A percentile compares a stretch with the other conserved stretches of the same genome.
Conservation (phyloP, 345 rosid genomes). For the Gossypium ekmanianum region DNA sequence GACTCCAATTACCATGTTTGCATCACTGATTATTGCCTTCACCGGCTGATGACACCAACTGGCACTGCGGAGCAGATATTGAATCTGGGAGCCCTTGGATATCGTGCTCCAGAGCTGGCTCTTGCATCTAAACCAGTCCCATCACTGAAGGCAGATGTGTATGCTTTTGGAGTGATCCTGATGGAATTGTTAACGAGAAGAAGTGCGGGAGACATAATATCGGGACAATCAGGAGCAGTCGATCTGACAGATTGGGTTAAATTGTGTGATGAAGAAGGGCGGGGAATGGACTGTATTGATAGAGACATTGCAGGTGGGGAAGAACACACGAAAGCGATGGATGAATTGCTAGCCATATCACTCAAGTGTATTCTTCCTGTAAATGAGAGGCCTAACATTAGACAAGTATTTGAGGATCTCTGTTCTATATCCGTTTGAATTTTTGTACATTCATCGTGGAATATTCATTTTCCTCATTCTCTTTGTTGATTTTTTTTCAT, state of each 20-base stretch:
- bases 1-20: conserved; percentile 44
- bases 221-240: conserved; percentile 91
- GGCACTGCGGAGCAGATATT: conserved; percentile 85
- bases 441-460: conserved; percentile 66
- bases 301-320: conserved; percentile 83
- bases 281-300: conserved; percentile 87
- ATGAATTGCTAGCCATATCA: conserved; percentile 73
- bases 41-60: conserved; percentile 77
- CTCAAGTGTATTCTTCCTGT: conserved; percentile 79
- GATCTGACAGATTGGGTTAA: conserved; percentile 89
- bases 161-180: conserved; percentile 80
- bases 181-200: conserved; percentile 88
- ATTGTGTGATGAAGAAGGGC: conserved; percentile 79
- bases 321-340: conserved; percentile 78
- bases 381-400: conserved; percentile 89
- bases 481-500: conserved; percentile 19
- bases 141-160: conserved; percentile 75
- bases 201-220: conserved; percentile 91
- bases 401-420: conserved; percentile 73
- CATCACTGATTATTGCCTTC: conserved; percentile 76
- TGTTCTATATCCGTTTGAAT: conserved; percentile 61
- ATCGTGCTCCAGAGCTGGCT: conserved; percentile 81
- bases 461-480: conserved; percentile 42
- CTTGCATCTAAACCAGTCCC: conserved; percentile 62
- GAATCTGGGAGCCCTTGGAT: conserved; percentile 91